A percentile compares a stretch with the other conserved stretches of the same genome.
Evolutionary conservation across 164 flowering plant species (phyloP).

Genomic region (Magnolia sinica): DNA sequence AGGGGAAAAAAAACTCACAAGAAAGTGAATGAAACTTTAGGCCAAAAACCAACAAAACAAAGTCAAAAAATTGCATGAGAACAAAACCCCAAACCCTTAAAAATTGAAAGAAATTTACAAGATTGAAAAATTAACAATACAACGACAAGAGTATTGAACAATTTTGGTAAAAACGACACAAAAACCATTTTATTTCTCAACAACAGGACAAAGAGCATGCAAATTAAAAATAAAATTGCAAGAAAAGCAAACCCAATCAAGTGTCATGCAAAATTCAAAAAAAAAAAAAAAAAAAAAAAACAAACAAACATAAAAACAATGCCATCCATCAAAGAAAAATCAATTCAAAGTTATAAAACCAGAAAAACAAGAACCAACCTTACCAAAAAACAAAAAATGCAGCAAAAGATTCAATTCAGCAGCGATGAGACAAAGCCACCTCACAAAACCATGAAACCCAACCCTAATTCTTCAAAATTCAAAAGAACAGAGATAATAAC

Average conservation of each 20-base stretch:
- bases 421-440: neutral
- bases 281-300: too few species aligned
- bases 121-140: neutral
- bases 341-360: neutral
- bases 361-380: neutral
- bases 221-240: too few species aligned
- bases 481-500: neutral
- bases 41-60: too few species aligned
- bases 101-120: neutral
- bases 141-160: neutral
- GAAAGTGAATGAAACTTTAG: too few species aligned
- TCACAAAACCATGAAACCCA: neutral
- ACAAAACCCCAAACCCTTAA: neutral
- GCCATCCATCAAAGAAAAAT: neutral
- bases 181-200: too few species aligned
- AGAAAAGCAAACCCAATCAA: neutral
- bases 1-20: too few species aligned
- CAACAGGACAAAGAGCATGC: neutral
- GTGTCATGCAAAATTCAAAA: neutral
- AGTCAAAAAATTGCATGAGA: too few species aligned
- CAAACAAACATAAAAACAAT: neutral
- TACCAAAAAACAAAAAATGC: neutral
- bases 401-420: neutral
- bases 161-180: neutral
- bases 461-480: neutral